Conservation (phyloP, 164 flowering plant genomes). For the Magnolia changhungtana region DNA sequence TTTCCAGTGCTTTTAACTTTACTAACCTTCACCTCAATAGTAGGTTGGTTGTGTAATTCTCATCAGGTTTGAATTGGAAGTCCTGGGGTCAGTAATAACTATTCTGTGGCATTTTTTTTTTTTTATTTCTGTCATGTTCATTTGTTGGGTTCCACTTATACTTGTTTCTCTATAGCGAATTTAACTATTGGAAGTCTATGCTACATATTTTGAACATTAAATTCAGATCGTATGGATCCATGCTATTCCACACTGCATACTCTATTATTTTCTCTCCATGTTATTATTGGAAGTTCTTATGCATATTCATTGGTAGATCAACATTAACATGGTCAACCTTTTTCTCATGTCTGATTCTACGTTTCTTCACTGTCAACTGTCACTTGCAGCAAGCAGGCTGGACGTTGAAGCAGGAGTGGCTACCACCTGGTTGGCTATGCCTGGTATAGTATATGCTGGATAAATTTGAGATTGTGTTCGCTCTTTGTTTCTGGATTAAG, state of each 20-base stretch:
- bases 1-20: neutral
- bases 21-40: neutral
- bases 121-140: neutral
- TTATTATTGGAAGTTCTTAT: neutral
- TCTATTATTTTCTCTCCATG: neutral
- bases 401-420: slow-evolving; percentile 71
- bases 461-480: neutral
- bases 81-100: neutral
- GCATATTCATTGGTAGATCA: neutral
- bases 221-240: too few relatives aligned
- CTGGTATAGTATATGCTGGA: slow-evolving; percentile 46
- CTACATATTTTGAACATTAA: too few relatives aligned
- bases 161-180: neutral
- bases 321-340: too few relatives aligned
- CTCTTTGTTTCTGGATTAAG: neutral
- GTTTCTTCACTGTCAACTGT: slow-evolving; percentile 1
- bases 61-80: neutral
- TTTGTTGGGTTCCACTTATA: neutral
- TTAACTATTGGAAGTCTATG: neutral
- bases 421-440: slow-evolving; percentile 90
- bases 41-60: neutral
- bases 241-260: too few relatives aligned
- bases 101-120: neutral
- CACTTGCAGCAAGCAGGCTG: slow-evolving; percentile 83
- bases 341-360: neutral